A percentile compares a stretch with the other conserved stretches of the same genome.
Evolutionary conservation across 495 filamentous ascomycete genomes (phyloP).

Genomic region (Podospora anserina): DNA sequence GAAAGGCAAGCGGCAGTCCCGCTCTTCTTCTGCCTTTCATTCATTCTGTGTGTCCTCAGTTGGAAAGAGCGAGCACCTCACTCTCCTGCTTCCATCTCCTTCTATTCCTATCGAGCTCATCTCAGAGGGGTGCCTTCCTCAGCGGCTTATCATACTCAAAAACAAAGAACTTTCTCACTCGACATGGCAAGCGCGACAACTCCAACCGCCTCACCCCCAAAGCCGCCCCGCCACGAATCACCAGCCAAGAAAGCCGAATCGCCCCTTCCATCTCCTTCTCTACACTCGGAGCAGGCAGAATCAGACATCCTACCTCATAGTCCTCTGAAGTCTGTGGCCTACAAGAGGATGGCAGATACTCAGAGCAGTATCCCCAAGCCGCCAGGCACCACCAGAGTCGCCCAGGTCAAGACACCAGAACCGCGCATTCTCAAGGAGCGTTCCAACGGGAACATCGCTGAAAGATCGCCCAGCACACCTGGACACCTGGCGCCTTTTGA

Average conservation of each 20-base stretch:
- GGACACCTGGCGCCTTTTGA: slow-evolving; percentile 52
- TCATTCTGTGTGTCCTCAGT: background rate
- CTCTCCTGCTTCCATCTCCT: background rate
- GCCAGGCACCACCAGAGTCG: slow-evolving; percentile 14
- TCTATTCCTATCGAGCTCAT: background rate
- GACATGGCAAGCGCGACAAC: slow-evolving; percentile 25
- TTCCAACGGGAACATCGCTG: slow-evolving; percentile 22
- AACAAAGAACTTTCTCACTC: slow-evolving; percentile 1
- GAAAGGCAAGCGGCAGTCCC: slow-evolving; percentile 4
- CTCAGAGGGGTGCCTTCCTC: background rate
- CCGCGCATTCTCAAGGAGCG: slow-evolving; percentile 30
- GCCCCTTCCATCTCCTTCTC: slow-evolving; percentile 20
- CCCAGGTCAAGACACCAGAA: slow-evolving; percentile 36
- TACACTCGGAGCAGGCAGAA: slow-evolving; percentile 11
- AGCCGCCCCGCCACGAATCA: slow-evolving; percentile 14
- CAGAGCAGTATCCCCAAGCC: slow-evolving; percentile 16
- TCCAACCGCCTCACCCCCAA: slow-evolving; percentile 17
- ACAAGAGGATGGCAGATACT: slow-evolving; percentile 26
- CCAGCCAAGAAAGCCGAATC: slow-evolving; percentile 23
- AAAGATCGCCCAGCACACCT: slow-evolving; percentile 42
- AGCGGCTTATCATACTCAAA: background rate
- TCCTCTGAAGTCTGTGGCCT: slow-evolving; percentile 9
- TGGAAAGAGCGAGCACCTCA: background rate
- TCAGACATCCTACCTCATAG: background rate
- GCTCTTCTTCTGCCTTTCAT: background rate